Percentiles rank a stretch among this genome's conserved stretches.
These are phyloP conservation scores for Gaeumannomyces tritici DNA, from an alignment of 2,329 filamentous ascomycete species.

Conservation along the genomic window DNA sequence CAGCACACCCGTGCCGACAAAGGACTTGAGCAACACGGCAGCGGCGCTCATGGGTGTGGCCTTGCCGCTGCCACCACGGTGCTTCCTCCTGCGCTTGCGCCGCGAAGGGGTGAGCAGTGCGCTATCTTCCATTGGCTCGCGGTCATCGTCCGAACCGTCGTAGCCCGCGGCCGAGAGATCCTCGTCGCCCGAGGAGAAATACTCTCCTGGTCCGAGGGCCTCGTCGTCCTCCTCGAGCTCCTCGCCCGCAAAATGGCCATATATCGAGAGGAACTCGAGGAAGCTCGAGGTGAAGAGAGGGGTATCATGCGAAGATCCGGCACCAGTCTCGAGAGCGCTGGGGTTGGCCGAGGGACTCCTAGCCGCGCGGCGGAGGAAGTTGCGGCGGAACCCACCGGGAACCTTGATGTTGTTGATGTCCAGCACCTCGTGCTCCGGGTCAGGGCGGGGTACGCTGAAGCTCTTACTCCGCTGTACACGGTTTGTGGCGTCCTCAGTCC, in stretches of 20 bases:
- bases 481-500: slow-evolving; percentile 78
- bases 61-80: slow-evolving; percentile 62
- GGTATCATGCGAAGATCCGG: slow-evolving; percentile 1
- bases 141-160: slow-evolving; percentile 52
- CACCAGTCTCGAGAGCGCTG: slow-evolving; percentile 22
- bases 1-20: slow-evolving; percentile 91
- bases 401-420: slow-evolving; percentile 88
- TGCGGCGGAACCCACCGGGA: slow-evolving; percentile 85
- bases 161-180: slow-evolving; percentile 29
- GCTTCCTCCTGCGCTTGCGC: slow-evolving; percentile 66
- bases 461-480: slow-evolving; percentile 75
- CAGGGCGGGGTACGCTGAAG: slow-evolving; percentile 68
- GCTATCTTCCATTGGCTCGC: slow-evolving; percentile 80
- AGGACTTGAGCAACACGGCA: slow-evolving; percentile 86
- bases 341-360: slow-evolving; percentile 43
- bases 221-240: slow-evolving; percentile 96
- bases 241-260: slow-evolving; percentile 96
- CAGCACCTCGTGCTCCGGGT: slow-evolving; percentile 69
- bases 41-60: slow-evolving; percentile 73
- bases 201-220: slow-evolving; percentile 75
- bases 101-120: slow-evolving; percentile 69
- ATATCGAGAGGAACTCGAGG: slow-evolving; percentile 88
- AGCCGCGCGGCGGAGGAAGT: slow-evolving; percentile 73
- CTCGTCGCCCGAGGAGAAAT: slow-evolving; percentile 73
- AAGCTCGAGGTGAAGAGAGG: slow-evolving; percentile 84